Evolutionary conservation across 2,329 filamentous ascomycete genomes (phyloP), one percentile per base, ranked within the genome.

Genomic region (Aspergillus ruber): DNA sequence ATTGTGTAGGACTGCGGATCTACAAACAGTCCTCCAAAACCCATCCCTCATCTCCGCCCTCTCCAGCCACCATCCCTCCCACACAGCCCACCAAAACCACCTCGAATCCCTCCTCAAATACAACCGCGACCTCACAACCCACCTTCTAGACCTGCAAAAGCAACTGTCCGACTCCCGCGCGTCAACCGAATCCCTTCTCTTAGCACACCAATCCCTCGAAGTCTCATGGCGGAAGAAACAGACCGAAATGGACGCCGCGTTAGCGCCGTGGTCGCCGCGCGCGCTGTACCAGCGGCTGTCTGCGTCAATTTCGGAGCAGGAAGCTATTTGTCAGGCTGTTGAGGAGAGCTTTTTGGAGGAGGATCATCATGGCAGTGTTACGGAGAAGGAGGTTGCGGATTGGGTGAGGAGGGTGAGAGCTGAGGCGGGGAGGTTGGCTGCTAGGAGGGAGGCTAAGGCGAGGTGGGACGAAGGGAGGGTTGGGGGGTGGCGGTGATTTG

Each of bases 381-480:
- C 80, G 20, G 90, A 95, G 71, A 81, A 88, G 62, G 93, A 97
- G 70, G 83, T 86, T 21, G 75, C 78, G 2, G 91, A 97, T 50
- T 97, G 93, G 83, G 81, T 95, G 17, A 79, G 84, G 60, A 74
- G 86, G 59, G 86, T 95, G 54, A 78, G 89, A 56, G 90, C 91
- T 57, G 87, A 86, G 8, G 87, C 84, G 63, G 86, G 86, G 57
- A 73, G 86, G 48, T 84, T 85, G 52, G 94, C 93, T 62, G 74
- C 90, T 46, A 78, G 93, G 49, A 83, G 85, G 62, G 93, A 97
- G 73, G 81, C 88, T 56, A 95, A 90, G 68, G 86, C 90, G 60
- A 79, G 93, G 58, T 97, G 93, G 93, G 93, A 97, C 65, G 91
- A 97, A 70, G 90, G 91, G 20, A 78, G 91, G 56, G 91, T 97